A percentile compares a stretch with the other conserved stretches of the same genome.
phyloP scores from a whole-genome alignment of 129 eudicot genomes.

The Scalesia atractyloides region DNA sequence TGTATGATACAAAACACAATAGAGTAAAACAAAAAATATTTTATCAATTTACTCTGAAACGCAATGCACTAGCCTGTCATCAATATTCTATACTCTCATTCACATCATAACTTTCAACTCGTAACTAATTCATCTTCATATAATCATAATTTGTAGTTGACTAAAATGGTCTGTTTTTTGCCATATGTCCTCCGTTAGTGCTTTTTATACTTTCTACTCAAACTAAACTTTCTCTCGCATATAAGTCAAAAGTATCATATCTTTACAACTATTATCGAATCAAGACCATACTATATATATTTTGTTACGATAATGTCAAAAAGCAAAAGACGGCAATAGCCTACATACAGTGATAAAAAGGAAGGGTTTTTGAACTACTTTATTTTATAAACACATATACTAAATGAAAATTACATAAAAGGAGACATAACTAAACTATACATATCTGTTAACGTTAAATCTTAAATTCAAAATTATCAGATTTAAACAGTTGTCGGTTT shows the following conservation, averaged over 20 bases:
- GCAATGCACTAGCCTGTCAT: too few species aligned
- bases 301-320: constrained; percentile 1
- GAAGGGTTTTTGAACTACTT: neutral
- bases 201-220: too few species aligned
- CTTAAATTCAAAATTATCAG: neutral
- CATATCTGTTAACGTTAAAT: neutral
- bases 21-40: too few species aligned
- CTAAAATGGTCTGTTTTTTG: too few species aligned
- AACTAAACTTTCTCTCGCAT: too few species aligned
- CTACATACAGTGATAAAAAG: constrained; percentile 12
- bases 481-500: neutral
- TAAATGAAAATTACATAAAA: neutral
- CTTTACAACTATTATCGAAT: neutral
- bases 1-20: too few species aligned
- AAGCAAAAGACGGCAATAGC: neutral
- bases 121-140: too few species aligned
- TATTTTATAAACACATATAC: neutral
- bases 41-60: too few species aligned
- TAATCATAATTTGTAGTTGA: too few species aligned
- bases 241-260: neutral
- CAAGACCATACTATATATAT: constrained; percentile 3
- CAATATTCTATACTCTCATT: too few species aligned
- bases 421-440: neutral
- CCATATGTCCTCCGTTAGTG: too few species aligned
- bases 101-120: too few species aligned